Conservation (phyloP, 495 filamentous ascomycete species). For the Chaetomium fimeti region DNA sequence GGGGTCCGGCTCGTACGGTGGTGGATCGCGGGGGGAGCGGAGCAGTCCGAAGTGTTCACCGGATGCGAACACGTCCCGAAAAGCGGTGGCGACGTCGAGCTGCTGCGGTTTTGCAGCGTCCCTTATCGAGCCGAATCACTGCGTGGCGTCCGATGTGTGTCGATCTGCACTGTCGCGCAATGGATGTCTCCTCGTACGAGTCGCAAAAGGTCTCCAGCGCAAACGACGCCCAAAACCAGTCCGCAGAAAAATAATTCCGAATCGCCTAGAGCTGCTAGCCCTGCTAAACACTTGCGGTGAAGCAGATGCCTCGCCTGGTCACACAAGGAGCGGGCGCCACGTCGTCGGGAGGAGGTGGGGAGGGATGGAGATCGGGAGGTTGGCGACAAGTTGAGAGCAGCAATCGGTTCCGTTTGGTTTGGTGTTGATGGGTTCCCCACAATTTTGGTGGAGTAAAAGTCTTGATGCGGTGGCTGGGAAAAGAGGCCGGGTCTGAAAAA, state of each 20-base stretch:
- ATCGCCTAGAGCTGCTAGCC: not conserved
- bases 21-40: not conserved
- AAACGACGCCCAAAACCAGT: not conserved
- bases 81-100: not conserved
- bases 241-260: slow-evolving; percentile 9
- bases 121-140: not conserved
- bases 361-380: slow-evolving; percentile 1
- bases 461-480: slow-evolving; percentile 2
- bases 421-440: slow-evolving; percentile 13
- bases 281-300: slow-evolving; percentile 12
- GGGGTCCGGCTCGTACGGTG: not conserved
- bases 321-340: slow-evolving; percentile 19
- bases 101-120: not conserved
- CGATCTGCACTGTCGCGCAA: not conserved
- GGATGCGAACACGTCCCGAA: not conserved
- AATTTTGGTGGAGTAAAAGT: not conserved
- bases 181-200: not conserved
- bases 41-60: not conserved
- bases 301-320: slow-evolving; percentile 11
- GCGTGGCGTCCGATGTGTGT: not conserved
- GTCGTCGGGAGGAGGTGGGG: slow-evolving; percentile 24
- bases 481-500: not conserved
- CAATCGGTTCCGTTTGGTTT: slow-evolving; percentile 1
- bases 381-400: not conserved
- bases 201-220: not conserved